phyloP scores from a whole-genome alignment of 164 flowering plant genomes.

The Berberis thunbergii region DNA sequence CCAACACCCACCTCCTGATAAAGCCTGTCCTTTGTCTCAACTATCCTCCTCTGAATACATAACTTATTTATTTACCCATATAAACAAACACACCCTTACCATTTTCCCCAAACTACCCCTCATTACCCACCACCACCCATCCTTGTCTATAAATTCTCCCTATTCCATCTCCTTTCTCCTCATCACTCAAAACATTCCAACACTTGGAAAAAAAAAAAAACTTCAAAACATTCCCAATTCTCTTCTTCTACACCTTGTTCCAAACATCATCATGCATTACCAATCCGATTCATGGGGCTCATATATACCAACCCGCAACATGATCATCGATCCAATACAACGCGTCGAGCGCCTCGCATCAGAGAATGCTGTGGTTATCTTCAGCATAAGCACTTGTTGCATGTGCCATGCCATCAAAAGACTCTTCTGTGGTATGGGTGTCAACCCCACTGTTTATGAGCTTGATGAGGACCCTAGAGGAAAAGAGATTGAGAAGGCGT shows the following conservation, averaged over 20 bases:
- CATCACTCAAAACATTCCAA: no score
- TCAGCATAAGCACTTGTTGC: conserved; percentile 73
- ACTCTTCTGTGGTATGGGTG: conserved; percentile 78
- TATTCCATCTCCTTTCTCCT: background rate
- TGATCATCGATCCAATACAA: conserved; percentile 34
- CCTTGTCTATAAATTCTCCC: background rate
- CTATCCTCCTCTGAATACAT: background rate
- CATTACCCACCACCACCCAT: background rate
- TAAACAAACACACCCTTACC: background rate
- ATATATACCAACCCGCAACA: conserved; percentile 14
- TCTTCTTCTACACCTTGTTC: background rate
- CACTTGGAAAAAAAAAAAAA: background rate
- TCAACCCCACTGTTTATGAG: conserved; percentile 70
- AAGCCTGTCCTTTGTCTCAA: conserved; percentile 28
- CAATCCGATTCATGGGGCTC: conserved; percentile 33
- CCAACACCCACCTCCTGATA: conserved; percentile 26
- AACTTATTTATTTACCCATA: background rate
- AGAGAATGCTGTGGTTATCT: conserved; percentile 76
- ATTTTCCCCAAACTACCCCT: background rate
- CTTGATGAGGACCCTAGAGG: conserved; percentile 62
- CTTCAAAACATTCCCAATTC: background rate
- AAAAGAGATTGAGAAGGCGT: conserved; percentile 50
- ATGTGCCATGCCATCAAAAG: conserved; percentile 79
- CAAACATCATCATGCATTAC: conserved; percentile 31
- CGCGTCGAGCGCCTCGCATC: conserved; percentile 51